Percentiles rank a stretch among this genome's conserved stretches.
Evolutionary conservation across 805 yeast species (phyloP).

Genomic region (Metschnikowia cerradonensis): DNA sequence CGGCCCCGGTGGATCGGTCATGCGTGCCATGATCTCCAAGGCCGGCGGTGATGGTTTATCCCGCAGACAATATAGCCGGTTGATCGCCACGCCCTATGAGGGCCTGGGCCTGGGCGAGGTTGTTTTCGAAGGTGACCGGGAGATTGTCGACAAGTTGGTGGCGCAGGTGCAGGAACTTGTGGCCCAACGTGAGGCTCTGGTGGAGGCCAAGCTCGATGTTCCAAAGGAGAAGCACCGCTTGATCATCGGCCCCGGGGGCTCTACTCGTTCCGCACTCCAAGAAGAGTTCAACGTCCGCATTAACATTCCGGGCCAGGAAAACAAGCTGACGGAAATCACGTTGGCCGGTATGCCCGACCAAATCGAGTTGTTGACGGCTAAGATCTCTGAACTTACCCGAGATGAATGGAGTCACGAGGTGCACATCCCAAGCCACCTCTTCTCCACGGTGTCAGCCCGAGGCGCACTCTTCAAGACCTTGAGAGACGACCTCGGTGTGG

Average conservation of each 20-base stretch:
- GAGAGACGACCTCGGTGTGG: constrained; percentile 49
- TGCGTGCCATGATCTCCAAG: constrained; percentile 65
- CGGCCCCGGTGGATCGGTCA: constrained; percentile 73
- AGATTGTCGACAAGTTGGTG: constrained; percentile 65
- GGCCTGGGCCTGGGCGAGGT: constrained; percentile 57
- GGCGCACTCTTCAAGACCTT: constrained; percentile 59
- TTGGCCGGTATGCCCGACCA: constrained; percentile 66
- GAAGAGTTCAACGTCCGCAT: constrained; percentile 61
- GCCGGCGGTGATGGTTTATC: constrained; percentile 64
- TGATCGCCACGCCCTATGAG: constrained; percentile 66
- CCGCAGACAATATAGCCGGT: constrained; percentile 46
- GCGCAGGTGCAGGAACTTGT: constrained; percentile 61
- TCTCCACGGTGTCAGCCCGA: constrained; percentile 60
- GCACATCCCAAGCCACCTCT: constrained; percentile 54
- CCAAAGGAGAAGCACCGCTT: constrained; percentile 72
- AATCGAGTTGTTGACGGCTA: constrained; percentile 58
- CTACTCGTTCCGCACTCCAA: constrained; percentile 67
- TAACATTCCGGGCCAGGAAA: constrained; percentile 60
- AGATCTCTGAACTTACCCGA: constrained; percentile 56
- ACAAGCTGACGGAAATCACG: constrained; percentile 47
- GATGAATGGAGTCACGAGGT: constrained; percentile 54
- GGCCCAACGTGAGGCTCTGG: constrained; percentile 56
- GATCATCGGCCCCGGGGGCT: constrained; percentile 79
- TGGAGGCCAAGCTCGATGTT: constrained; percentile 50
- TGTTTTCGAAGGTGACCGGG: constrained; percentile 69